Percentiles rank a stretch among this genome's conserved stretches.
phyloP scores from a whole-genome alignment of 2,329 filamentous ascomycete species.

The Huntiella abstrusa region DNA sequence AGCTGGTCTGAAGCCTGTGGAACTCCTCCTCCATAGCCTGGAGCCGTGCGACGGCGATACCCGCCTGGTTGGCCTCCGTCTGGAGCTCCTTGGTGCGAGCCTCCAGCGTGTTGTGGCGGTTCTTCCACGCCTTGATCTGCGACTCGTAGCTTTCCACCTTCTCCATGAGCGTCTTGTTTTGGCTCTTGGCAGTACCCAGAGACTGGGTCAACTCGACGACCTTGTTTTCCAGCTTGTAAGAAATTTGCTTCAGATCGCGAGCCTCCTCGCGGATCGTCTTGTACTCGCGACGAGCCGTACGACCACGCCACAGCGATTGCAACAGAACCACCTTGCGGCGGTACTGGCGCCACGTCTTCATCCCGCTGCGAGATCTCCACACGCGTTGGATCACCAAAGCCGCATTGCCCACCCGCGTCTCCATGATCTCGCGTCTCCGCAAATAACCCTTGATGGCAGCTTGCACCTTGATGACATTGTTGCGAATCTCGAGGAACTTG shows the following conservation, averaged over 20 bases:
- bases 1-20: slow-evolving; percentile 71
- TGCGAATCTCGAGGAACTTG: slow-evolving; percentile 56
- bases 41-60: slow-evolving; percentile 79
- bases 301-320: slow-evolving; percentile 86
- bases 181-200: slow-evolving; percentile 74
- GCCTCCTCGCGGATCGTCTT: slow-evolving; percentile 88
- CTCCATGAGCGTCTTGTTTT: slow-evolving; percentile 75
- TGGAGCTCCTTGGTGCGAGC: slow-evolving; percentile 83
- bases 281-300: slow-evolving; percentile 60
- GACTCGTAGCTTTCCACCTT: slow-evolving; percentile 93
- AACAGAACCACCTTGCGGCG: slow-evolving; percentile 76
- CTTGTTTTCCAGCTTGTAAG: slow-evolving; percentile 99
- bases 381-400: slow-evolving; percentile 76
- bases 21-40: slow-evolving; percentile 91
- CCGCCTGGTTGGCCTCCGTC: slow-evolving; percentile 90
- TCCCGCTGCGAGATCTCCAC: slow-evolving; percentile 65
- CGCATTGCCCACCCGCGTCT: slow-evolving; percentile 83
- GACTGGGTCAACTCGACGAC: slow-evolving; percentile 94
- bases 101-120: slow-evolving; percentile 75
- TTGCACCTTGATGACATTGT: slow-evolving; percentile 74
- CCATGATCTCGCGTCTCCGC: slow-evolving; percentile 76
- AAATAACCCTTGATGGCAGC: slow-evolving; percentile 83
- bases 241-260: slow-evolving; percentile 96
- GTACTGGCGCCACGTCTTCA: slow-evolving; percentile 72
- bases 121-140: slow-evolving; percentile 93